phyloP scores from a whole-genome alignment of 2,329 filamentous ascomycete species.

The Neonectria hederae region DNA sequence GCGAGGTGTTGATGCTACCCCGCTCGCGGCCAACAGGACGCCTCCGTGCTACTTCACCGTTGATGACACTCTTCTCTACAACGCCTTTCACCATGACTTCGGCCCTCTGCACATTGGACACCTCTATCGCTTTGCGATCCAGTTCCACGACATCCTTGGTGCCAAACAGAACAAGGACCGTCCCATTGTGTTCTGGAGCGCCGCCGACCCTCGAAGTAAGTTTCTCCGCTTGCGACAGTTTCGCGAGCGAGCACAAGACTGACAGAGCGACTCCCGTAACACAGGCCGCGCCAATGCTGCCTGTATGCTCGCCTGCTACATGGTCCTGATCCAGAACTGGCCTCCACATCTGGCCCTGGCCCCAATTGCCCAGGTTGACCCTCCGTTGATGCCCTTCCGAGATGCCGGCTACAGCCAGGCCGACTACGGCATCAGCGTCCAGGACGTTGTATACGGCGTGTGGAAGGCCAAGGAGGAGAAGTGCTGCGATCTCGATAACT shows the following conservation, averaged over 20 bases:
- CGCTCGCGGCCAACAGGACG: slow-evolving; percentile 45
- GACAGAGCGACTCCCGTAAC: slow-evolving; percentile 12
- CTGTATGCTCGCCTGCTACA: slow-evolving; percentile 95
- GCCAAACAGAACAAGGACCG: slow-evolving; percentile 90
- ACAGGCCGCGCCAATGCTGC: slow-evolving; percentile 90
- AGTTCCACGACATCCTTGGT: slow-evolving; percentile 93
- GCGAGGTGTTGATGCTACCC: slow-evolving; percentile 61
- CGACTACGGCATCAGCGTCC: slow-evolving; percentile 93
- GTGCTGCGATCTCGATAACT: slow-evolving; percentile 90
- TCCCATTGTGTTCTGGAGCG: slow-evolving; percentile 96
- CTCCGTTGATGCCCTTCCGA: slow-evolving; percentile 97
- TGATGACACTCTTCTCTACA: slow-evolving; percentile 92
- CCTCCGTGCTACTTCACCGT: slow-evolving; percentile 94
- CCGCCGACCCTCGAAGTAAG: slow-evolving; percentile 88
- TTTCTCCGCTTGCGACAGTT: slow-evolving; percentile 34
- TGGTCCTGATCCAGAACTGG: slow-evolving; percentile 98
- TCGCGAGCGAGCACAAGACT: slow-evolving; percentile 18
- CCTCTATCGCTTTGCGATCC: slow-evolving; percentile 93
- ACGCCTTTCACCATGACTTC: slow-evolving; percentile 98
- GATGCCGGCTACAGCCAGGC: slow-evolving; percentile 99
- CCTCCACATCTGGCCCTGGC: slow-evolving; percentile 94
- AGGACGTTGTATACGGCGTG: slow-evolving; percentile 97
- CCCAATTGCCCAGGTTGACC: slow-evolving; percentile 95
- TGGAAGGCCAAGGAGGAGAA: slow-evolving; percentile 99
- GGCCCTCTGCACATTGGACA: slow-evolving; percentile 97